These are phyloP conservation scores for Globisporangium paroecandrum DNA, from an alignment of 352 stramenopile genomes.

Conservation along the genomic window DNA sequence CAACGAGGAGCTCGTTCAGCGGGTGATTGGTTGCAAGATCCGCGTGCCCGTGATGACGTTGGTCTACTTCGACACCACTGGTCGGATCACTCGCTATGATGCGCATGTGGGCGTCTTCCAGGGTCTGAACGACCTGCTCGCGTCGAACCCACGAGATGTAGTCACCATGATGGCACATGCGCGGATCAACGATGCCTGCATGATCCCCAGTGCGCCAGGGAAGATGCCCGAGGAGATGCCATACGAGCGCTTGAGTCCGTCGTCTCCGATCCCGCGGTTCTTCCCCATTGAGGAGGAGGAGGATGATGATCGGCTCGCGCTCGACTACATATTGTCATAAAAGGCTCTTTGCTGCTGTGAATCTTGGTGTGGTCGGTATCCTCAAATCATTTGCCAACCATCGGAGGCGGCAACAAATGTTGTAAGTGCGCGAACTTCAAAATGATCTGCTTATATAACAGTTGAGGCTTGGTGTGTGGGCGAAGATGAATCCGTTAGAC, in stretches of 20 bases:
- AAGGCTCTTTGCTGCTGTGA: no score
- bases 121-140: slow-evolving; percentile 3
- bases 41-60: background rate
- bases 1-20: slow-evolving; percentile 17
- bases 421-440: no score
- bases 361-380: no score
- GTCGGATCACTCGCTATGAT: slow-evolving; percentile 4
- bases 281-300: slow-evolving; percentile 1
- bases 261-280: background rate
- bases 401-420: no score
- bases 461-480: no score
- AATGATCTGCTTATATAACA: no score
- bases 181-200: slow-evolving; percentile 11
- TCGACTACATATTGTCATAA: slow-evolving; percentile 12
- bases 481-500: no score
- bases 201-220: background rate
- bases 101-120: slow-evolving; percentile 11
- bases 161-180: slow-evolving; percentile 15
- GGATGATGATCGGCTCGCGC: background rate
- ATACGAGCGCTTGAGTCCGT: background rate
- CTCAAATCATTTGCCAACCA: no score
- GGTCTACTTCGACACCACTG: slow-evolving; percentile 6
- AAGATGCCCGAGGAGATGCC: background rate
- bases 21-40: slow-evolving; percentile 12
- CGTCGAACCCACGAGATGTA: slow-evolving; percentile 3